Conservation (phyloP, 2,329 filamentous ascomycete genomes). For the Pezicula radicicola region DNA sequence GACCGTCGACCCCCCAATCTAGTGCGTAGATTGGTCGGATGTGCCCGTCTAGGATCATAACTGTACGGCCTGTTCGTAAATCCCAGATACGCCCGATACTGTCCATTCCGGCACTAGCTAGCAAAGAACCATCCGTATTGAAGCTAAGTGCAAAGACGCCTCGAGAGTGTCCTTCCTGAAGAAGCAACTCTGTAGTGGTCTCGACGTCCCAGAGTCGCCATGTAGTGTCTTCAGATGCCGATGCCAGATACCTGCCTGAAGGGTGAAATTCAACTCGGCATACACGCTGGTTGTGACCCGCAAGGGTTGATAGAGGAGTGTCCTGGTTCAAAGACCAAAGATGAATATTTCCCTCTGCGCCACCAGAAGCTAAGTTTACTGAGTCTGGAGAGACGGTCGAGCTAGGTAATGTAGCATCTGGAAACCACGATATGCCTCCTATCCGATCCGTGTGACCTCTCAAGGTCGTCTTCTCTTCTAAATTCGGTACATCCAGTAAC, state of each 20-base stretch:
- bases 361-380: slow-evolving; percentile 86
- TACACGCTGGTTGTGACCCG: slow-evolving; percentile 82
- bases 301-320: slow-evolving; percentile 76
- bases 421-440: slow-evolving; percentile 87
- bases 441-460: slow-evolving; percentile 87
- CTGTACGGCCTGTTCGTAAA: slow-evolving; percentile 83
- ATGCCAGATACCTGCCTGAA: slow-evolving; percentile 83
- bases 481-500: slow-evolving; percentile 76
- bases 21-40: slow-evolving; percentile 91
- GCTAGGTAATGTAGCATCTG: slow-evolving; percentile 71
- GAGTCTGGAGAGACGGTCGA: slow-evolving; percentile 68
- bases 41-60: slow-evolving; percentile 87
- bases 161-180: slow-evolving; percentile 92
- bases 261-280: slow-evolving; percentile 94
- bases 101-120: slow-evolving; percentile 91
- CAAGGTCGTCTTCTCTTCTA: slow-evolving; percentile 72
- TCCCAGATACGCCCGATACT: slow-evolving; percentile 97
- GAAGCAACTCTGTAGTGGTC: slow-evolving; percentile 75
- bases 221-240: slow-evolving; percentile 92
- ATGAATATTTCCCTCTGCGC: slow-evolving; percentile 82
- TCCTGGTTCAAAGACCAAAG: slow-evolving; percentile 89
- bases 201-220: slow-evolving; percentile 96
- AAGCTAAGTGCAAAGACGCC: slow-evolving; percentile 91
- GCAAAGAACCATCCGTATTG: slow-evolving; percentile 83
- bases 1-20: slow-evolving; percentile 88